These are phyloP conservation scores for Coleophoma crateriformis DNA, from an alignment of 2,329 filamentous ascomycete genomes.

Conservation along the genomic window DNA sequence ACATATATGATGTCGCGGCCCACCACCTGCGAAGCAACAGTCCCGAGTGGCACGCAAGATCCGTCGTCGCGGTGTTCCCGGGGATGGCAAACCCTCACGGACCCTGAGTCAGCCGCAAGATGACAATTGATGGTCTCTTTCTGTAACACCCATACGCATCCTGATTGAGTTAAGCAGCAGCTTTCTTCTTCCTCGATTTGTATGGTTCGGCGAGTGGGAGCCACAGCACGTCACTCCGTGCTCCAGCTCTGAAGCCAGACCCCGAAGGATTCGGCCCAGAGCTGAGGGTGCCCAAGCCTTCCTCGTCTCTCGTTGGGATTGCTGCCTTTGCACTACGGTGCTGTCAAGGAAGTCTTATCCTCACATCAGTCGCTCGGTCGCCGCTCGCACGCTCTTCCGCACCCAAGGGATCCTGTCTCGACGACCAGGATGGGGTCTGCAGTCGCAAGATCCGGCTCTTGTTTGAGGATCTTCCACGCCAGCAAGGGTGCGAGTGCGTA, in stretches of 20 bases:
- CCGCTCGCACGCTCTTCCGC: no score
- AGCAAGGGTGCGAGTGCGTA: constrained; percentile 17
- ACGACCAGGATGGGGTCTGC: constrained; percentile 18
- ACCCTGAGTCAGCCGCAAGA: constrained; percentile 8
- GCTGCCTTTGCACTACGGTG: no score
- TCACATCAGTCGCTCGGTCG: no score
- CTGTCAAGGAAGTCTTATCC: no score
- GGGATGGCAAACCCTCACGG: not conserved
- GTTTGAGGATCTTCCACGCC: constrained; percentile 26
- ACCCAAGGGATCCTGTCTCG: not conserved
- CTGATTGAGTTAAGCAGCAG: not conserved
- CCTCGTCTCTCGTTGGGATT: no score
- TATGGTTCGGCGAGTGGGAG: constrained; percentile 2
- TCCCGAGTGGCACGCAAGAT: not conserved
- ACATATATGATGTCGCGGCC: constrained; percentile 12
- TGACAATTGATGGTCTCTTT: constrained; percentile 3
- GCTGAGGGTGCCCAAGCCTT: no score
- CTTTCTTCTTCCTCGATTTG: constrained; percentile 9
- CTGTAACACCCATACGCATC: constrained; percentile 16
- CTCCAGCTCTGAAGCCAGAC: no score
- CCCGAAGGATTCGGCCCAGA: no score
- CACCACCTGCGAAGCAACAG: constrained; percentile 2
- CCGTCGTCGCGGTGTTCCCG: constrained; percentile 1
- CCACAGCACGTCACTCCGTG: constrained; percentile 1
- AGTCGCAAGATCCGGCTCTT: constrained; percentile 20